A percentile compares a stretch with the other conserved stretches of the same genome.
Conservation (phyloP, 768 basidiomycete species). For the Obba rivulosa region DNA sequence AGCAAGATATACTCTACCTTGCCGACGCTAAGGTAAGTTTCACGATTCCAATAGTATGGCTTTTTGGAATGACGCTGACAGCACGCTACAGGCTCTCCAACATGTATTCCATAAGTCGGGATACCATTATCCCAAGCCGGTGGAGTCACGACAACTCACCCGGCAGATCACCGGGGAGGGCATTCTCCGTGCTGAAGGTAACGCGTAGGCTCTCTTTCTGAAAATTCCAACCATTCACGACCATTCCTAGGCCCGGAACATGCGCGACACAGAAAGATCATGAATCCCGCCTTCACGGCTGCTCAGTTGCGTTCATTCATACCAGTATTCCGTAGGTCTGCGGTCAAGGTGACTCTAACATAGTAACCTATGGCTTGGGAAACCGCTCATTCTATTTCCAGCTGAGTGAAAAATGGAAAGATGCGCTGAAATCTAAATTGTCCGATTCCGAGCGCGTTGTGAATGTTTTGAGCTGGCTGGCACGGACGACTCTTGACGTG, state of each 20-base stretch:
- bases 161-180: constrained; percentile 16
- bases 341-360: constrained; percentile 14
- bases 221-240: neutral
- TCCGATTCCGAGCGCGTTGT: constrained; percentile 2
- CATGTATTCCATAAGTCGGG: constrained; percentile 23
- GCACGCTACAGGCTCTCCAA: constrained; percentile 7
- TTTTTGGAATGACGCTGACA: too few species aligned
- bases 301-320: constrained; percentile 18
- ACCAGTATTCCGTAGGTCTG: constrained; percentile 15
- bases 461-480: constrained; percentile 17
- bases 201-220: too few species aligned
- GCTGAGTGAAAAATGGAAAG: constrained; percentile 22
- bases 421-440: constrained; percentile 6
- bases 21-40: too few species aligned
- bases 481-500: constrained; percentile 21
- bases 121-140: constrained; percentile 24
- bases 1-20: too few species aligned
- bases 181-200: constrained; percentile 14
- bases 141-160: constrained; percentile 8
- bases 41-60: too few species aligned
- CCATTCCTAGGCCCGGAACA: constrained; percentile 12
- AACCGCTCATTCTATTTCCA: neutral
- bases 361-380: neutral
- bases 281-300: constrained; percentile 18
- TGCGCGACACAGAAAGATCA: constrained; percentile 18